Conservation (phyloP, 2,329 filamentous ascomycete species). For the Lasiodiplodia citricola region DNA sequence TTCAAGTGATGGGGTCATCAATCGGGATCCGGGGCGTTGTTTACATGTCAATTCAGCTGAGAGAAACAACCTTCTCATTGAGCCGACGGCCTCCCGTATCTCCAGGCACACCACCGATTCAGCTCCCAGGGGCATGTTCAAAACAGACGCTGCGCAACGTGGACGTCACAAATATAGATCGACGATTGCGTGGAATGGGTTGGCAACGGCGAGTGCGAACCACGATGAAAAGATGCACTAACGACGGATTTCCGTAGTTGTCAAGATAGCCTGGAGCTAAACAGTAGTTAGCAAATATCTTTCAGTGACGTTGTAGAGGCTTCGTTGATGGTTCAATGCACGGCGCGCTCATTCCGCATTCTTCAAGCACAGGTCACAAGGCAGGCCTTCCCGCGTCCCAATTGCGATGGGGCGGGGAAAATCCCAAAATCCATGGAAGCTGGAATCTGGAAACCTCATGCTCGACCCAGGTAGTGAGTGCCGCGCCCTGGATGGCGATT, state of each 20-base stretch:
- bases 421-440: background rate
- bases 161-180: constrained; percentile 1
- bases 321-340: background rate
- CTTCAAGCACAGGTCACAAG: background rate
- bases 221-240: background rate
- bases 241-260: background rate
- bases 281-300: background rate
- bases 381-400: background rate
- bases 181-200: background rate
- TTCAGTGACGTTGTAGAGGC: background rate
- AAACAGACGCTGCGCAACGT: background rate
- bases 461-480: background rate
- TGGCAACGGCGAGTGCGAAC: background rate
- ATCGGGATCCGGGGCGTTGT: background rate
- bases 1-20: background rate
- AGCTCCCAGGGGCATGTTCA: background rate
- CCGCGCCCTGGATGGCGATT: background rate
- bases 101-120: background rate
- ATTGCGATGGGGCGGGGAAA: background rate
- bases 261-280: background rate
- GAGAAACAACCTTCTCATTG: background rate
- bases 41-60: background rate
- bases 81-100: background rate
- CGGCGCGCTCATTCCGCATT: constrained; percentile 6
- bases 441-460: background rate